Evolutionary conservation across 345 rosid species (phyloP), one percentile per base, ranked within the genome.

Genomic region (Cochlearia excelsa): DNA sequence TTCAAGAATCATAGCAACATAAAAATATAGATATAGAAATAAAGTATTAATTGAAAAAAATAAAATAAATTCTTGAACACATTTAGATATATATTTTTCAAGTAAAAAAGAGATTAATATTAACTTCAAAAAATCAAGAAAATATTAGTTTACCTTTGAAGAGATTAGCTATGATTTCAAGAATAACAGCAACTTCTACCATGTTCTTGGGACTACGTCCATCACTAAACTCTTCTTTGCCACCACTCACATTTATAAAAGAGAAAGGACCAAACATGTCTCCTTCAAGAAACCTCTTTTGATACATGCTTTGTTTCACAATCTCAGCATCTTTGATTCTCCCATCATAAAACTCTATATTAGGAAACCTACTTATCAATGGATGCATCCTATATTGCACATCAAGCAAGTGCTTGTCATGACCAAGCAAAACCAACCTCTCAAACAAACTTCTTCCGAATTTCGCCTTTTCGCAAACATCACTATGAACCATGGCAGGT

Each of bases 341-440:
- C 2, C 71, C 72, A 29, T 0, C 2, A 42, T 87, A 87, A 44
- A 87, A 82, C 3, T 60, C 58, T 3, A n/a, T 44, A 38, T 68
- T 87, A 0, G 91, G 88, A 31, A 87, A 82, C 31, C 1, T 26
- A 33, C 91, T 84, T 4, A 87, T 84, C 1, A 75, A 69, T 4
- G 88, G 95, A 74, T 87, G 95, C 95, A 87, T 84, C 30, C 91
- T 67, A 43, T 84, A 82, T 54, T 81, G 88, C 27, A 74, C 71
- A 59, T 77, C 48, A 7, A 87, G 65, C 28, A 81, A 77, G 37
- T 84, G 85, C 44, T 77, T 84, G 2, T 63, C 1, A 11, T 82
- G 74, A n/a, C 77, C 82, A 38, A 82, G 58, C 0, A 53, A 5
- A 34, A 63, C 80, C 64, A 87, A 61, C 63, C 95, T 83, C 37